Conservation (phyloP, 306 rosid species). For the Prunus mira region DNA sequence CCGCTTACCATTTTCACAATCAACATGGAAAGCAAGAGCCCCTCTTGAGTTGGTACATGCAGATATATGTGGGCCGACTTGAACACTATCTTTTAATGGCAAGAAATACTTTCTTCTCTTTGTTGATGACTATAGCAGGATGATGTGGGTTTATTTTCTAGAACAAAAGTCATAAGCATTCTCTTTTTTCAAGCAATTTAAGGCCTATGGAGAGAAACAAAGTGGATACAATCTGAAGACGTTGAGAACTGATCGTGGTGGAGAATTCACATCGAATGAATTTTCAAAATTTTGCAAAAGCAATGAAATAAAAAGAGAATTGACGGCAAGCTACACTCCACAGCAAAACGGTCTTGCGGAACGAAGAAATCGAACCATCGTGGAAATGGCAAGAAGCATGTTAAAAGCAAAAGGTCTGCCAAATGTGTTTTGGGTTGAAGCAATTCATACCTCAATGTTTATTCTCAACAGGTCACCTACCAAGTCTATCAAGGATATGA, state of each 20-base stretch:
- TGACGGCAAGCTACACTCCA: neutral
- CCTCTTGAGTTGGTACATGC: constrained; percentile 1
- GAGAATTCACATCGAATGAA: neutral
- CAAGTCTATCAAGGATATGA: neutral
- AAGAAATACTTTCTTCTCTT: neutral
- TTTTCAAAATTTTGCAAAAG: neutral
- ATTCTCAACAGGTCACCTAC: neutral
- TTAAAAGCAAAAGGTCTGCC: neutral
- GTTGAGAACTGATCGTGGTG: neutral
- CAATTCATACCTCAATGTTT: neutral
- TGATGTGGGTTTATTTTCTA: neutral
- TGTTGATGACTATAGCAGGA: neutral
- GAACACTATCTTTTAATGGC: neutral
- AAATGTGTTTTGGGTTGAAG: neutral
- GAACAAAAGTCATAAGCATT: neutral
- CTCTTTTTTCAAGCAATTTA: neutral
- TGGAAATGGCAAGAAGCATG: too few relatives aligned
- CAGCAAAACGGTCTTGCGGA: neutral
- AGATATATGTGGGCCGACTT: neutral
- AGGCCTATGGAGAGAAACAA: neutral
- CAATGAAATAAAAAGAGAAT: neutral
- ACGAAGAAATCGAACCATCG: too few relatives aligned
- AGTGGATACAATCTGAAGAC: neutral
- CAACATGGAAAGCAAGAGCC: neutral
- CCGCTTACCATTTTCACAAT: neutral